These are phyloP conservation scores for Xylaria sp. DNA, from an alignment of 495 filamentous ascomycete species.

Conservation along the genomic window DNA sequence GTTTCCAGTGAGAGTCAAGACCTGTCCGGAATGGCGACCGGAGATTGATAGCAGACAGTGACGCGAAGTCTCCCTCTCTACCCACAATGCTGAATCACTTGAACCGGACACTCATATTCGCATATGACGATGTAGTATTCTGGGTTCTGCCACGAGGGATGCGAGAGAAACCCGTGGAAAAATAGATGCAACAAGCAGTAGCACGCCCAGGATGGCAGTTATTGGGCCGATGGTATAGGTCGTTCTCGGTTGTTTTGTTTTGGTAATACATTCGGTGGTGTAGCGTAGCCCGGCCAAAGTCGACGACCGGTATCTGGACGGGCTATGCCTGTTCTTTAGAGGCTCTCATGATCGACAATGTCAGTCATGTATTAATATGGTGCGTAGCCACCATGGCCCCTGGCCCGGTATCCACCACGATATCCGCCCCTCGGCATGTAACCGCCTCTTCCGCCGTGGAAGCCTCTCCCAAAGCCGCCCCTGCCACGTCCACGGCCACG, in stretches of 20 bases:
- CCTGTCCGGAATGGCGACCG: background rate
- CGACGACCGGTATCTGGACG: conserved; percentile 10
- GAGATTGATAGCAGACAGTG: background rate
- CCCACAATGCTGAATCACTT: conserved; percentile 15
- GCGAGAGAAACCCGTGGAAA: conserved; percentile 17
- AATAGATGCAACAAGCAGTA: conserved; percentile 17
- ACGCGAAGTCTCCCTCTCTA: conserved; percentile 15
- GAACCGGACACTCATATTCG: conserved; percentile 17
- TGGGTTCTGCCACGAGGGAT: background rate
- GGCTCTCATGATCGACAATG: background rate
- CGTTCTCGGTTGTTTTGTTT: conserved; percentile 22
- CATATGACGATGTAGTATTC: conserved; percentile 20
- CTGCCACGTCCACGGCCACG: conserved; percentile 77
- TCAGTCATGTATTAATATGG: conserved; percentile 66
- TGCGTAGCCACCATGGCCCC: conserved; percentile 74
- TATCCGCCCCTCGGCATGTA: conserved; percentile 75
- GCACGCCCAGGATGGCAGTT: background rate
- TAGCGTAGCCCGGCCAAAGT: conserved; percentile 4
- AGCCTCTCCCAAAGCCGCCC: conserved; percentile 61
- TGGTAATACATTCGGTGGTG: conserved; percentile 24
- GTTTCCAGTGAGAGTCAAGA: conserved; percentile 16
- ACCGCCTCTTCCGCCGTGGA: conserved; percentile 66
- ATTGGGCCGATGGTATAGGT: background rate
- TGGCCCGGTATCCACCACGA: conserved; percentile 80
- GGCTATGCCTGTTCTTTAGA: background rate